Evolutionary conservation across 192 early-diverging fungal species (phyloP), one percentile per base, ranked within the genome.

Genomic region (Fimicolochytrium jonesii): DNA sequence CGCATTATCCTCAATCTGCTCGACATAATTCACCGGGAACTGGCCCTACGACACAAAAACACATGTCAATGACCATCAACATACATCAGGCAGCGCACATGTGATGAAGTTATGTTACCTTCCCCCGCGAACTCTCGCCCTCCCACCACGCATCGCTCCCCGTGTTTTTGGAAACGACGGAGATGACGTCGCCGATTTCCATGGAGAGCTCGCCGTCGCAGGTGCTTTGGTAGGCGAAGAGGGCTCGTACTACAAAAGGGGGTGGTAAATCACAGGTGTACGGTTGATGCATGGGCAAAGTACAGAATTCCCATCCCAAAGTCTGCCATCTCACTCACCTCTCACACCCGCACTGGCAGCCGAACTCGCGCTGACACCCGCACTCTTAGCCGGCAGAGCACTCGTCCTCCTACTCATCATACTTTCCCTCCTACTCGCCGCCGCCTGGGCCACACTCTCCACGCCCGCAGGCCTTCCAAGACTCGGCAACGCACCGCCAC

Each of bases 11-110:
- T 59, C 42, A 18, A 80, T 51, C n/a, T 55, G 44, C 67, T 80
- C 77, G 9, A 97, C 93, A 76, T 95, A 96, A 62, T 93, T 93
- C n/a, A 88, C 92, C 17, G 96, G 96, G 60, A 98, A 97, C 89
- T 92, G 64, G 71, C 87, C 68, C 85, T 83, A 33, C 82, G 23
- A 34, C 85, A 20, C 77, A 79, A 22, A 89, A 76, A 20, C 36
- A 20, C n/a, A n/a, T n/a, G n/a, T n/a, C n/a, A n/a, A n/a, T n/a
- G n/a, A n/a, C n/a, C n/a, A n/a, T n/a, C n/a, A n/a, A n/a, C n/a
- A n/a, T n/a, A n/a, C n/a, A n/a, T n/a, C n/a, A n/a, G n/a, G n/a
- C n/a, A n/a, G n/a, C n/a, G n/a, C n/a, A n/a, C n/a, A n/a, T n/a
- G n/a, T n/a, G n/a, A n/a, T n/a, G n/a, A n/a, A n/a, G n/a, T n/a